Evolutionary conservation across 441 rosid species (phyloP), one percentile per base, ranked within the genome.

Genomic region (Erodium moschatum): DNA sequence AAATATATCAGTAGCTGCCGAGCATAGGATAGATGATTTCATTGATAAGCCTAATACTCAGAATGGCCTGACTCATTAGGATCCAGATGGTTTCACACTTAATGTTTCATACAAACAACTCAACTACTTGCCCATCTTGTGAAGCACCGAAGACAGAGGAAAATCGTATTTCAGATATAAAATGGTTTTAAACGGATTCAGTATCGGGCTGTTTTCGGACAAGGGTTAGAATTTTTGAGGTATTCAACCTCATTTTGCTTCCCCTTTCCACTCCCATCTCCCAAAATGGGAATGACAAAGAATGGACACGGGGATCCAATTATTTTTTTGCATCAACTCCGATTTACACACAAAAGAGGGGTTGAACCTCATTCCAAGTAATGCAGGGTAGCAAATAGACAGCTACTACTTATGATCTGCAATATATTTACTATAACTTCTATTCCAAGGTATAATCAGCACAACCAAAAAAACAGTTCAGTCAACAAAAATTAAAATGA

Each of bases 401-500:
- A 3, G 54, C 13, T 46, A 46, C 5, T 46, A 46, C 54, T 2
- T 46, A 46, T 46, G 54, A 46, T 46, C 54, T 1, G 54, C 15
- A 12, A 13, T 46, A 46, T 46, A 44, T 10, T 44, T 44, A 44
- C 54, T 46, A 4, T 46, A 46, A 46, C 54, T 46, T 46, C n/a
- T 46, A 46, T 13, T 46, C 54, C 54, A 66, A 72, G 19, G n/a
- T 21, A 56, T 10, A 19, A 66, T 18, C 38, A 73, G 68, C 10
- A 68, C 0, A 27, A 48, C 15, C 50, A 44, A 46, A 46, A 46
- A 46, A 5, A 16, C 40, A 6, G 4, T 29, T 5, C 27, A 56
- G 1, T 31, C 2, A 2, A 64, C 1, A 18, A 20, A 21, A n/a
- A 65, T 5, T 2, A 42, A 44, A 6, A 1, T 2, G 18, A 44